Percentiles rank a stretch among this genome's conserved stretches.
phyloP scores from a whole-genome alignment of 352 stramenopile species.

The Globisporangium okanoganense region DNA sequence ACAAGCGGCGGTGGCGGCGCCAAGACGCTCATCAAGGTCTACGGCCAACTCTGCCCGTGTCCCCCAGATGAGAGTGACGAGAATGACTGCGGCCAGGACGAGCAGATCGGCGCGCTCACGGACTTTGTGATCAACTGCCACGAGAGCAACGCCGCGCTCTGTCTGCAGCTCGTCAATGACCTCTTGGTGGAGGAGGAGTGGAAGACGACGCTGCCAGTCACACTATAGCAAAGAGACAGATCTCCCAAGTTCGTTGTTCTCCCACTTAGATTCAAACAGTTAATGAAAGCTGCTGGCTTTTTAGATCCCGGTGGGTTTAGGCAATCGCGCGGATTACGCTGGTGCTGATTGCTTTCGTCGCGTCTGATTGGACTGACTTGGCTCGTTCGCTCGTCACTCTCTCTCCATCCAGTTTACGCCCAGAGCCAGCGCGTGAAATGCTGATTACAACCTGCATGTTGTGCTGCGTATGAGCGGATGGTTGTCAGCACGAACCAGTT shows the following conservation, averaged over 20 bases:
- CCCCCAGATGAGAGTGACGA: slow-evolving; percentile 11
- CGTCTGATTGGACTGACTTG: not conserved
- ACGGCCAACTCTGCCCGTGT: slow-evolving; percentile 8
- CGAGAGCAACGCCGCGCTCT: slow-evolving; percentile 25
- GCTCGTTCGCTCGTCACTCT: too few relatives aligned
- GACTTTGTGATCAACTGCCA: slow-evolving; percentile 37
- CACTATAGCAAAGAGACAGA: slow-evolving; percentile 10
- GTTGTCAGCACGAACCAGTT: not conserved
- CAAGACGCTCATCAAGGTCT: slow-evolving; percentile 11
- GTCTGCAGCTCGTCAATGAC: slow-evolving; percentile 25
- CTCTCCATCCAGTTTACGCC: too few relatives aligned
- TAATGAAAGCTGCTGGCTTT: not conserved
- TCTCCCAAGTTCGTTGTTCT: too few relatives aligned
- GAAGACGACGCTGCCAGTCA: slow-evolving; percentile 20
- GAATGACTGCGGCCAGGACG: slow-evolving; percentile 25
- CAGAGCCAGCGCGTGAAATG: too few relatives aligned
- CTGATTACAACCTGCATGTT: too few relatives aligned
- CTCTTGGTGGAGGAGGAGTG: slow-evolving; percentile 45
- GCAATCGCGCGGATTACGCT: not conserved
- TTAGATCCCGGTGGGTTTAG: not conserved
- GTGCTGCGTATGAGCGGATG: not conserved
- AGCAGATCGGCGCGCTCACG: slow-evolving; percentile 30
- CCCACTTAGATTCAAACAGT: too few relatives aligned
- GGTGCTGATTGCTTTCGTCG: too few relatives aligned
- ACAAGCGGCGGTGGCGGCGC: not conserved